Evolutionary conservation across 2,329 filamentous ascomycete species (phyloP), one percentile per base, ranked within the genome.

Genomic region (Tothia fuscella): DNA sequence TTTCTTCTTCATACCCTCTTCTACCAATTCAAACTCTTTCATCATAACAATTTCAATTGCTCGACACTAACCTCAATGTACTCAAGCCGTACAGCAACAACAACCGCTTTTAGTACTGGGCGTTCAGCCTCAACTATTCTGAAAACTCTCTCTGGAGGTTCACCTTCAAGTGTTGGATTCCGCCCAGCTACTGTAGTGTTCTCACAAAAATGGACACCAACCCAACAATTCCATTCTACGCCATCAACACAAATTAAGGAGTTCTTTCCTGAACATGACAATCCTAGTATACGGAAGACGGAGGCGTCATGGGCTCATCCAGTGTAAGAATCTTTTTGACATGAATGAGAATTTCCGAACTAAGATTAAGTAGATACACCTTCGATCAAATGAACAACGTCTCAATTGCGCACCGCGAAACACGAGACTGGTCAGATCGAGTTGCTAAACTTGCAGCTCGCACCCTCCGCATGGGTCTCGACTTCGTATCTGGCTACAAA

Each of bases 371-470:
- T 46, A 71, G 78, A 46, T 93, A 84, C 59, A 83, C 81, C 21
- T 72, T 82, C 54, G 70, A 82, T 47, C 80, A 95, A 58, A 91
- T 96, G 82, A 67, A 73, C 19, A 56, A 60, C 17, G 76, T 96
- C 38, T 67, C 70, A 34, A 75, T 89, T 3, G 85, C 80, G 17
- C 89, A 96, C 56, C 80, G 89, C 19, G 60, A 79, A 50, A 76
- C 82, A 2, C 71, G 76, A 53, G 81, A 75, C 10, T 70, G 76
- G 55, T 82, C 86, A 4, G 91, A 98, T 58, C 78, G 76, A 65
- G 63, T 81, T 3, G 91, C 91, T 2, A 78, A 91, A 56, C 72
- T 74, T 45, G 76, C 85, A 48, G 80, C 95, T 37, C 76, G 83
- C 5, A 49, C 87, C 17, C 71, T 87, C 29, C 74, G 89, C 38